Percentiles rank a stretch among this genome's conserved stretches.
Conservation (phyloP, 768 basidiomycete genomes). For the Russula earlei region DNA sequence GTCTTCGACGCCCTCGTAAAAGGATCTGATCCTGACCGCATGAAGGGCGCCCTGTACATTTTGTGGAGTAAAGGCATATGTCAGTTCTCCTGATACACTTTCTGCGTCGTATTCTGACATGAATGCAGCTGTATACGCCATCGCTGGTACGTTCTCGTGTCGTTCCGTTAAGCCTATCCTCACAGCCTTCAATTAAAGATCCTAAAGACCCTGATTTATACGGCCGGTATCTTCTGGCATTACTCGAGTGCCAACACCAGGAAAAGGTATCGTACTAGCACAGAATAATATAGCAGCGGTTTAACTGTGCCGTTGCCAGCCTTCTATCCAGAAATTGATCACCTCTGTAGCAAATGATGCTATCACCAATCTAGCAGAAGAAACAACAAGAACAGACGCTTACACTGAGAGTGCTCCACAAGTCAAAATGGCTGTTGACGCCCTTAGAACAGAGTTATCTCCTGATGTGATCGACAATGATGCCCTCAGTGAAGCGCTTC, state of each 20-base stretch:
- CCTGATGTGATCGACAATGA: slow-evolving; percentile 32
- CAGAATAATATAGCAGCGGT: background rate
- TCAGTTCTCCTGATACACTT: slow-evolving; percentile 25
- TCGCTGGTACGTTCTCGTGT: slow-evolving; percentile 42
- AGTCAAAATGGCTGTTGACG: slow-evolving; percentile 39
- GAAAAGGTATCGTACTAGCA: slow-evolving; percentile 50
- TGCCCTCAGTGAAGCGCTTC: slow-evolving; percentile 36
- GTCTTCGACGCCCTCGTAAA: slow-evolving; percentile 54
- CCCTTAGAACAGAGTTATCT: slow-evolving; percentile 44
- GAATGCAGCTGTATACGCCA: slow-evolving; percentile 50
- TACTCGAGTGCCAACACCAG: slow-evolving; percentile 73
- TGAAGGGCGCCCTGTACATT: slow-evolving; percentile 90
- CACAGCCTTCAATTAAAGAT: slow-evolving; percentile 9
- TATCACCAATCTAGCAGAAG: slow-evolving; percentile 49
- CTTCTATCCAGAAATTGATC: slow-evolving; percentile 68
- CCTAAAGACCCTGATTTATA: slow-evolving; percentile 43
- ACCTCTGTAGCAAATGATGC: slow-evolving; percentile 54
- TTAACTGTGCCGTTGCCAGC: slow-evolving; percentile 31
- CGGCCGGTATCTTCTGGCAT: slow-evolving; percentile 46
- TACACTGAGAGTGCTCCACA: slow-evolving; percentile 42
- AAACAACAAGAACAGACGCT: slow-evolving; percentile 52
- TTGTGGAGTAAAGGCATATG: slow-evolving; percentile 65
- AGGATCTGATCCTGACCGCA: slow-evolving; percentile 81
- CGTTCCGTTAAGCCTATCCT: background rate
- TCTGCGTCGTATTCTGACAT: slow-evolving; percentile 11